These are phyloP conservation scores for Sambucus nigra DNA, from an alignment of 129 eudicot species.

Conservation along the genomic window DNA sequence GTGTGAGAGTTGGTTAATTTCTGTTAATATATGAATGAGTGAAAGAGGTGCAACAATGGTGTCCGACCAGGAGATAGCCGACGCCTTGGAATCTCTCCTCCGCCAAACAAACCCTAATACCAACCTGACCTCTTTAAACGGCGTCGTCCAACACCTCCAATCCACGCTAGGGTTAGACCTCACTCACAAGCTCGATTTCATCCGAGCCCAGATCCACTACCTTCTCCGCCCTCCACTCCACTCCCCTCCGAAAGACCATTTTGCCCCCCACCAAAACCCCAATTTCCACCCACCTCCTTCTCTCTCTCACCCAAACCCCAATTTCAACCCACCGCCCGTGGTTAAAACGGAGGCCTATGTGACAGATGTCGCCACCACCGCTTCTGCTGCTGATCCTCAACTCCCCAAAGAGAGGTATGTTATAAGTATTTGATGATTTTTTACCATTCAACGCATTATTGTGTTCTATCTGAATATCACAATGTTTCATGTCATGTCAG, in stretches of 20 bases:
- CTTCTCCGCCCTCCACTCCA: slow-evolving; percentile 19
- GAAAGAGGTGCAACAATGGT: slow-evolving; percentile 26
- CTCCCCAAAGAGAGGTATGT: slow-evolving; percentile 23
- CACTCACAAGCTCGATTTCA: slow-evolving; percentile 39
- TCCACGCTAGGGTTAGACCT: slow-evolving; percentile 36
- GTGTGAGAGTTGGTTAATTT: slow-evolving; percentile 18
- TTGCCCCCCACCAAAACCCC: slow-evolving; percentile 25
- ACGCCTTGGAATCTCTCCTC: slow-evolving; percentile 30
- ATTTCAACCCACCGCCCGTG: slow-evolving; percentile 9
- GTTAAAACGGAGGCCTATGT: slow-evolving; percentile 10
- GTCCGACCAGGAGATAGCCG: slow-evolving; percentile 41
- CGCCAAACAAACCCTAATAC: slow-evolving; percentile 30
- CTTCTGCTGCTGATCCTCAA: slow-evolving; percentile 11
- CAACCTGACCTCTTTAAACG: slow-evolving; percentile 28
- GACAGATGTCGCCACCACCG: slow-evolving; percentile 9
- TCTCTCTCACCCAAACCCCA: slow-evolving; percentile 14
- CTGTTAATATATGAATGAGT: slow-evolving; percentile 13
- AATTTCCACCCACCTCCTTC: slow-evolving; percentile 20
- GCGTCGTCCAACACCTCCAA: slow-evolving; percentile 33
- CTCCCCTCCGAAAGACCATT: slow-evolving; percentile 22
- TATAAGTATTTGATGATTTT: background rate
- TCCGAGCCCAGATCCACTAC: no score
- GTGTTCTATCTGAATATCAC: no score
- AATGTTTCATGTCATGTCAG: no score
- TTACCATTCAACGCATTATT: background rate